A percentile compares a stretch with the other conserved stretches of the same genome.
phyloP scores from a whole-genome alignment of 495 filamentous ascomycete genomes.

The Polyplosphaeria fusca region DNA sequence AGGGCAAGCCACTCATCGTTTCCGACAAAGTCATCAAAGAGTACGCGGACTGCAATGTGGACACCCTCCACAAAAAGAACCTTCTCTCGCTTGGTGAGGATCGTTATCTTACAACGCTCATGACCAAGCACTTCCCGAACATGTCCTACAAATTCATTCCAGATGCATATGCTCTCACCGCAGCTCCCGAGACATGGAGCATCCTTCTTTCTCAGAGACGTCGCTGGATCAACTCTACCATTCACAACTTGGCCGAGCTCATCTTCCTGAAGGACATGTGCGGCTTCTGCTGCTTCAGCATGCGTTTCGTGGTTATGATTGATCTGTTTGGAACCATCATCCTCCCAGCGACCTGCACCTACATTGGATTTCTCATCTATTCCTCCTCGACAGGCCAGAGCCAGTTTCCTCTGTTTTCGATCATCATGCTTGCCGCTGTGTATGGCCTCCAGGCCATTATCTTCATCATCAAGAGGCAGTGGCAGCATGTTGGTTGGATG shows the following conservation, averaged over 20 bases:
- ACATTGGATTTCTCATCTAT: constrained; percentile 89
- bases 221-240: constrained; percentile 97
- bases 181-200: constrained; percentile 88
- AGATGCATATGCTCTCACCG: constrained; percentile 87
- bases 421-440: constrained; percentile 82
- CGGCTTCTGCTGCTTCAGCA: constrained; percentile 98
- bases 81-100: constrained; percentile 92
- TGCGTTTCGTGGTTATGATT: constrained; percentile 96
- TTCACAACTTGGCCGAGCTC: constrained; percentile 91
- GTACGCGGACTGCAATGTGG: constrained; percentile 81
- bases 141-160: constrained; percentile 97
- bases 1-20: constrained; percentile 88
- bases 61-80: constrained; percentile 99
- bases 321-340: constrained; percentile 93
- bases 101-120: constrained; percentile 93
- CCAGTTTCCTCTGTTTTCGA: constrained; percentile 79
- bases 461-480: constrained; percentile 92
- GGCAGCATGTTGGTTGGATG: constrained; percentile 99
- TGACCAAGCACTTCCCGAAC: constrained; percentile 93
- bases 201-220: constrained; percentile 91
- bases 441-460: constrained; percentile 97
- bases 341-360: constrained; percentile 85
- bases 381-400: constrained; percentile 65
- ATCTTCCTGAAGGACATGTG: constrained; percentile 86
- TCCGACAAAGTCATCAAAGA: constrained; percentile 80